Evolutionary conservation across 768 basidiomycete species (phyloP).

Genomic region (Naganishia randhawae): DNA sequence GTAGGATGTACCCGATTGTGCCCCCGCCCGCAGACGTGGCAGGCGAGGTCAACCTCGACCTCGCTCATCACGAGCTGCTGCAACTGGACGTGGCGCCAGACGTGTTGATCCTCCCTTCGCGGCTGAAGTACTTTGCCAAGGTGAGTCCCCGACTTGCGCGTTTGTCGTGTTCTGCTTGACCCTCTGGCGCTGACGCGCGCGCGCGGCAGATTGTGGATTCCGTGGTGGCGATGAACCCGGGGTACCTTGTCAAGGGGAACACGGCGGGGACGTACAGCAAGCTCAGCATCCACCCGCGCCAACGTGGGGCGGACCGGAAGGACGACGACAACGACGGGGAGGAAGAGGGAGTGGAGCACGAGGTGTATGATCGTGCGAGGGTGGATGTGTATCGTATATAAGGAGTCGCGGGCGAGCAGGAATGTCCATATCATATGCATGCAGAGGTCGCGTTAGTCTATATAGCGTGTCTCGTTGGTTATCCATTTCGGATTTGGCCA

Average conservation of each 20-base stretch:
- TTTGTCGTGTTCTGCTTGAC: neutral
- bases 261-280: conserved; percentile 53
- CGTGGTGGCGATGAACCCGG: conserved; percentile 80
- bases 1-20: conserved; percentile 91
- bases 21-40: conserved; percentile 72
- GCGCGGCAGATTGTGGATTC: conserved; percentile 65
- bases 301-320: conserved; percentile 37
- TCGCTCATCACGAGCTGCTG: conserved; percentile 67
- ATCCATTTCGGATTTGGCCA: conserved; percentile 34
- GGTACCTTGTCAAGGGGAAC: conserved; percentile 56
- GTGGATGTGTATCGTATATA: conserved; percentile 53
- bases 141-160: conserved; percentile 52
- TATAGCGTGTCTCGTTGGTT: neutral
- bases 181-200: neutral
- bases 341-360: conserved; percentile 44
- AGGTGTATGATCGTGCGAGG: conserved; percentile 51
- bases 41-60: conserved; percentile 81
- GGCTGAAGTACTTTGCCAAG: conserved; percentile 84
- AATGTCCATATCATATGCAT: too few species aligned
- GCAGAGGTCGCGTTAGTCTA: too few species aligned
- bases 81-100: conserved; percentile 65
- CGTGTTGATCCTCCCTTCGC: conserved; percentile 79
- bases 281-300: conserved; percentile 50
- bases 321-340: conserved; percentile 33
- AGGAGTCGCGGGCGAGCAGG: too few species aligned